Base-by-base conservation (phyloP, 306 rosid genomes). In the Sicyos edulis region DNA sequence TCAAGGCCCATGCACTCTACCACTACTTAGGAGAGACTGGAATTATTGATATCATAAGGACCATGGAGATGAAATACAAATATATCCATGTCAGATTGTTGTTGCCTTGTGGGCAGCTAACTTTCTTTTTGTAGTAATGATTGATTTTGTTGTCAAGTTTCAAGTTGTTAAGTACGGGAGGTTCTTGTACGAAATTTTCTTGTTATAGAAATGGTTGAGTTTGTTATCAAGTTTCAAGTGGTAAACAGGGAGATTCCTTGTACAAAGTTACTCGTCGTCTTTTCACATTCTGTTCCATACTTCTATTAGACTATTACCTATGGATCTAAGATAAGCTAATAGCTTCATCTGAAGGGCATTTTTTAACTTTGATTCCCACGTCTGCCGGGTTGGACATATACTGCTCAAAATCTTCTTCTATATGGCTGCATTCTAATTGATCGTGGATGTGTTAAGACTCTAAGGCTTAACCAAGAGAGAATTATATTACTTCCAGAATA, bases 341-440 rank as follows among this genome's bases (percentile, higher is more conserved):
- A 14, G 22, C 57, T 68, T 7, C 57, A 68, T 49, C 15, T 19
- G 52, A 66, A 66, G 13, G 56, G 72, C 47, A 67, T 24, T 45
- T 19, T 65, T 0, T 40, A 45, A 65, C 10, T 65, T 65, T 44
- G 17, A n/a, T 37, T 62, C 16, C 12, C 34, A 62, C n/a, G 17
- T 26, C 29, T 14, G 29, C 15, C 44, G 3, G 67, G 67, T 20
- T 29, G 20, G 44, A 29, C 20, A 26, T 12, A 60, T 10, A 29
- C 19, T 1, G 21, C n/a, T 60, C 8, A 20, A 61, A 61, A 61
- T 29, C 21, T 40, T 40, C n/a, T n/a, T 29, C 66, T 61, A 61
- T 32, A 42, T 61, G 21, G 12, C 10, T 63, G 26, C 42, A 40
- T 64, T 4, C 5, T 40, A 16, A 1, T 19, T 64, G n/a, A 44